These are phyloP conservation scores for Cordyceps militaris DNA, from an alignment of 2,329 filamentous ascomycete species.

Conservation along the genomic window DNA sequence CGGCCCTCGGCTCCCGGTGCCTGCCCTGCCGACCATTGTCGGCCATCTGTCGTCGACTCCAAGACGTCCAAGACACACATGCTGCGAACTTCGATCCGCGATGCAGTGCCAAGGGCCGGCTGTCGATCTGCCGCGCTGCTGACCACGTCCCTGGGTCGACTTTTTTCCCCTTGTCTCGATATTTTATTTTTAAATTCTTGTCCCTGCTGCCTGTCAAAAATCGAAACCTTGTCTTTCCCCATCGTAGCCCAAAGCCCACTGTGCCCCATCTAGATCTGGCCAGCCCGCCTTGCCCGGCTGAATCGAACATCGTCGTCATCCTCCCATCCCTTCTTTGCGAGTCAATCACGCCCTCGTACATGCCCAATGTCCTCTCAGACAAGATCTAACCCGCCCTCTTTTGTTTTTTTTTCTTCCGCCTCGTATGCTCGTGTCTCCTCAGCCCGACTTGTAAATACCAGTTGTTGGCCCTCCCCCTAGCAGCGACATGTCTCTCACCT, in stretches of 20 bases:
- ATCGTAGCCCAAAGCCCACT: not conserved
- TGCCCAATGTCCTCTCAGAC: conserved; percentile 2
- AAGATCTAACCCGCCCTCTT: not conserved
- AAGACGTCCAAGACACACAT: not conserved
- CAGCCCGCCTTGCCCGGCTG: not conserved
- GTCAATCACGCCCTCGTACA: not conserved
- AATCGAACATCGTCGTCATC: not conserved
- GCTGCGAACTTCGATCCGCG: conserved; percentile 1
- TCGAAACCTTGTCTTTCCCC: not conserved
- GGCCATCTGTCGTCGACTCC: not conserved
- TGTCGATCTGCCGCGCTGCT: not conserved
- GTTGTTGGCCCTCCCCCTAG: not conserved
- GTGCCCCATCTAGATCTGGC: not conserved
- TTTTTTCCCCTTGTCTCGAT: not conserved
- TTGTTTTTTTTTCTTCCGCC: not conserved
- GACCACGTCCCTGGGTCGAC: not conserved
- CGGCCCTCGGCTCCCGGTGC: not conserved
- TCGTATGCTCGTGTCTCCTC: not conserved
- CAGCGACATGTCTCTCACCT: not conserved
- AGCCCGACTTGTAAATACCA: not conserved
- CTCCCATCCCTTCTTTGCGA: not conserved
- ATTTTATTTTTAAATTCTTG: not conserved
- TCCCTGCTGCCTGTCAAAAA: not conserved
- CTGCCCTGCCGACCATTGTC: conserved; percentile 5
- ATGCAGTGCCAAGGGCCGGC: not conserved